Percentiles rank a stretch among this genome's conserved stretches.
These are phyloP conservation scores for Closterium sp. DNA, from an alignment of 139 green algal species.

Conservation along the genomic window DNA sequence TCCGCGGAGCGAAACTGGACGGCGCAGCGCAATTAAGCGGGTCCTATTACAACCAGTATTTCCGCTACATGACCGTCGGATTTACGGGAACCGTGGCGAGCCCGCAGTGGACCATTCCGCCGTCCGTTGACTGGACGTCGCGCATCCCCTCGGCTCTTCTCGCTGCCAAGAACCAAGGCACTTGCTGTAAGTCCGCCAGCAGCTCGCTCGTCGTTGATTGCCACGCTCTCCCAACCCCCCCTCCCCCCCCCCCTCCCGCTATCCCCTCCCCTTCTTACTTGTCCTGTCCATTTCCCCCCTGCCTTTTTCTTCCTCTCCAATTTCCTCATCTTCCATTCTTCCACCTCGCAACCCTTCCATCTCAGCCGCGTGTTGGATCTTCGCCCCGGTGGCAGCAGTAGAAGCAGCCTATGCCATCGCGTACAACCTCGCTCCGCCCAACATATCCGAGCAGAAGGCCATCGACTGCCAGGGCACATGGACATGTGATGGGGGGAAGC, in stretches of 20 bases:
- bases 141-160: not conserved
- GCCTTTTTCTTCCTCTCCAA: no score
- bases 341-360: not conserved
- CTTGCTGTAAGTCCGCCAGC: not conserved
- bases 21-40: not conserved
- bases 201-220: not conserved
- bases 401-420: not conserved
- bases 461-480: not conserved
- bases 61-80: not conserved
- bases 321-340: no score
- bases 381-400: not conserved
- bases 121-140: not conserved
- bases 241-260: no score
- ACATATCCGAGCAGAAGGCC: not conserved
- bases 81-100: not conserved
- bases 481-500: not conserved
- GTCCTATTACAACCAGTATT: not conserved
- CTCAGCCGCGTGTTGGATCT: slow-evolving; percentile 5
- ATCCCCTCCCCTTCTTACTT: no score
- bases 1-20: not conserved
- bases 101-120: not conserved
- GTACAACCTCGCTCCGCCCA: not conserved
- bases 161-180: not conserved
- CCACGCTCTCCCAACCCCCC: no score
- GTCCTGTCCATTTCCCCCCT: no score